These are phyloP conservation scores for Glycine soja DNA, from an alignment of 306 rosid genomes.

Conservation along the genomic window DNA sequence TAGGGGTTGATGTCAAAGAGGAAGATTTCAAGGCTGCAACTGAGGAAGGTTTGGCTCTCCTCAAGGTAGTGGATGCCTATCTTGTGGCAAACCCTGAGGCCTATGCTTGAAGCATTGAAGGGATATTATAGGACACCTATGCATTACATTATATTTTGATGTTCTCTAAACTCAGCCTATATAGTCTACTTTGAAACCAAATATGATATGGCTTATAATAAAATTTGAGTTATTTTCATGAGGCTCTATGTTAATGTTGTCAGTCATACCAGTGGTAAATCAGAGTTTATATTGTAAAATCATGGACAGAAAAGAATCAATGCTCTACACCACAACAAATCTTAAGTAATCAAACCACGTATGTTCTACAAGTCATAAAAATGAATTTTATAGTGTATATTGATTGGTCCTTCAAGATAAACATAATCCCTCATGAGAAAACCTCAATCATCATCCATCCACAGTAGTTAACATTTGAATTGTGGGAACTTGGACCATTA, in stretches of 20 bases:
- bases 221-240: constrained; percentile 30
- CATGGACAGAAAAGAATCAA: constrained; percentile 6
- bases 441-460: constrained; percentile 6
- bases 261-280: background rate
- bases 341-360: background rate
- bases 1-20: constrained; percentile 55
- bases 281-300: background rate
- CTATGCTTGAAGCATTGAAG: constrained; percentile 49
- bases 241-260: background rate
- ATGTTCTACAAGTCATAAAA: background rate
- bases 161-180: constrained; percentile 13
- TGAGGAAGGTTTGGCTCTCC: constrained; percentile 41
- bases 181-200: constrained; percentile 29
- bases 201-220: constrained; percentile 50
- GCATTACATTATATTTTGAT: constrained; percentile 19
- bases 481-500: background rate
- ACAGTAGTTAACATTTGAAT: constrained; percentile 4
- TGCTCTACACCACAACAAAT: background rate
- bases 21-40: constrained; percentile 49
- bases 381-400: background rate
- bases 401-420: constrained; percentile 7
- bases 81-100: constrained; percentile 52
- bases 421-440: background rate
- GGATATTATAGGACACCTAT: constrained; percentile 4
- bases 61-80: constrained; percentile 54